Conservation (phyloP, 2,329 filamentous ascomycete genomes). For the Diplocarpon mali region DNA sequence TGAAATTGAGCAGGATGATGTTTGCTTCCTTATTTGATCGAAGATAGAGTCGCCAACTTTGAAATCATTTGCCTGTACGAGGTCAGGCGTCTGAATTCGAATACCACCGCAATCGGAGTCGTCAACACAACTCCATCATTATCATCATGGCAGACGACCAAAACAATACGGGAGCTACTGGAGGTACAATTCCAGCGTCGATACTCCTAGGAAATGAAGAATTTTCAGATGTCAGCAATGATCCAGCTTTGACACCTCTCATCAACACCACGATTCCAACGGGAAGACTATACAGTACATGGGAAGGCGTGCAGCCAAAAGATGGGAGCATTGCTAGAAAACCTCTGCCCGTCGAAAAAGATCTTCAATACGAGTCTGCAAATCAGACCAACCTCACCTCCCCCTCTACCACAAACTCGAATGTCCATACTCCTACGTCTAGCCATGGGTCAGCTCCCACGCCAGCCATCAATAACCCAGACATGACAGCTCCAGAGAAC, state of each 20-base stretch:
- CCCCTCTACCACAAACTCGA: background rate
- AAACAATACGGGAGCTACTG: constrained; percentile 1
- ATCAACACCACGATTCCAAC: background rate
- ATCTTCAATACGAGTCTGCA: background rate
- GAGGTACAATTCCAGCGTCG: background rate
- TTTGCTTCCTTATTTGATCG: too few relatives aligned
- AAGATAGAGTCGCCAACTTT: too few relatives aligned
- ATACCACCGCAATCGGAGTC: background rate
- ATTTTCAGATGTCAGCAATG: background rate
- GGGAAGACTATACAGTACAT: constrained; percentile 2
- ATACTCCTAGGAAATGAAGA: background rate
- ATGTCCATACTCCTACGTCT: background rate
- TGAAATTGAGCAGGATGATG: too few relatives aligned
- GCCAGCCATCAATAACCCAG: background rate
- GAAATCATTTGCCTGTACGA: too few relatives aligned
- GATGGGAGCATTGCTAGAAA: constrained; percentile 1
- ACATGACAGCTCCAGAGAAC: too few relatives aligned
- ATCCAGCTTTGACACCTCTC: background rate
- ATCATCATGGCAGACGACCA: constrained; percentile 1
- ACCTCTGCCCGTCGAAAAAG: background rate
- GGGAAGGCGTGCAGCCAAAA: constrained; percentile 3
- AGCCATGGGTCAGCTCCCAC: background rate
- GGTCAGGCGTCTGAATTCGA: too few relatives aligned
- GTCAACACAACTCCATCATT: background rate
- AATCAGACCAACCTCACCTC: background rate